Conservation (phyloP, 1,284 basidiomycete species). For the Trametes versicolor region DNA sequence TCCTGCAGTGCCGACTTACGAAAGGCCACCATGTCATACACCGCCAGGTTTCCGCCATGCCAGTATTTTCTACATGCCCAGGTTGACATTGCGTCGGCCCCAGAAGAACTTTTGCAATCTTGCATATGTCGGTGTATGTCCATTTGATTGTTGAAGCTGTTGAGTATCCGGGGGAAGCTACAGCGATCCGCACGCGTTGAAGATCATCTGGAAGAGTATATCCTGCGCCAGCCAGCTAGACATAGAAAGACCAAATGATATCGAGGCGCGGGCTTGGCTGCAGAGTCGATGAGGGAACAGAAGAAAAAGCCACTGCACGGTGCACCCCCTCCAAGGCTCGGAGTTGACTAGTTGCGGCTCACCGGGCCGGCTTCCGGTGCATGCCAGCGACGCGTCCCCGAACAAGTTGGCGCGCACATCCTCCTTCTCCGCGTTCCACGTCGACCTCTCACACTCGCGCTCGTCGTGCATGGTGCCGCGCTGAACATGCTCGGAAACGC, state of each 20-base stretch:
- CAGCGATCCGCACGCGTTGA: too few relatives aligned
- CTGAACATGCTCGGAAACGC: slow-evolving; percentile 7
- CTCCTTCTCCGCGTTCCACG: neutral
- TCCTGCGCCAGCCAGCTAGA: too few relatives aligned
- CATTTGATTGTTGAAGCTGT: too few relatives aligned
- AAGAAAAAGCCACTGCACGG: neutral
- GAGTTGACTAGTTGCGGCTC: neutral
- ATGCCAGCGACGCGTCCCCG: slow-evolving; percentile 14
- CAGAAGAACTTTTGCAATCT: too few relatives aligned
- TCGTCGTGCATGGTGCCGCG: slow-evolving; percentile 4
- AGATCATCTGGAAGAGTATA: too few relatives aligned
- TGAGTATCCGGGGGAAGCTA: too few relatives aligned
- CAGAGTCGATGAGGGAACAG: too few relatives aligned
- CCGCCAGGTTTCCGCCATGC: neutral
- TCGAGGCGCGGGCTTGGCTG: too few relatives aligned
- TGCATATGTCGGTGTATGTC: too few relatives aligned
- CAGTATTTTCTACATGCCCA: neutral
- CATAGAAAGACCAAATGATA: neutral
- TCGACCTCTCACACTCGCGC: neutral
- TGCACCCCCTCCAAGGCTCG: neutral
- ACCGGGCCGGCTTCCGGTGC: neutral
- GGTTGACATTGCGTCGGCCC: too few relatives aligned
- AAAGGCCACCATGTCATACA: too few relatives aligned
- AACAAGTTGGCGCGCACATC: neutral
- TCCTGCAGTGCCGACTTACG: too few relatives aligned